Conservation (phyloP, 768 basidiomycete species). For the Royoungia palumana region DNA sequence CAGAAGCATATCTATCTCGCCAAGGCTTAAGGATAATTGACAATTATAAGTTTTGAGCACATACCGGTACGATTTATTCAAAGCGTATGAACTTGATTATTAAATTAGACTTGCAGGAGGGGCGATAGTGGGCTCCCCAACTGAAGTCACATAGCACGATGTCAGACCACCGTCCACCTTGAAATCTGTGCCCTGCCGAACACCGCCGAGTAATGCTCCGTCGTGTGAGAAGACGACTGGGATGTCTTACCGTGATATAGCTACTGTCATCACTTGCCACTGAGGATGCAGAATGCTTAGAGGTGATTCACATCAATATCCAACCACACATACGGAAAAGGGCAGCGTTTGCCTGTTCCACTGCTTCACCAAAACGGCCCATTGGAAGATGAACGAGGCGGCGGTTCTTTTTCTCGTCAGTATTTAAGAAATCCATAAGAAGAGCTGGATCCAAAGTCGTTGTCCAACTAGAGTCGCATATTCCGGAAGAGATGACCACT, state of each 20-base stretch:
- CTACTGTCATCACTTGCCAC: slow-evolving; percentile 95
- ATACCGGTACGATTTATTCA: too few species aligned
- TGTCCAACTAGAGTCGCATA: background rate
- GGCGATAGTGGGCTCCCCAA: slow-evolving; percentile 68
- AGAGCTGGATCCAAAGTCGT: slow-evolving; percentile 71
- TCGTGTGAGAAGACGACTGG: background rate
- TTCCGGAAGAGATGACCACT: slow-evolving; percentile 26
- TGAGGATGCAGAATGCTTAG: slow-evolving; percentile 24
- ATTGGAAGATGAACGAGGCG: slow-evolving; percentile 89
- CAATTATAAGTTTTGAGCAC: background rate
- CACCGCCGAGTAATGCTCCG: slow-evolving; percentile 3
- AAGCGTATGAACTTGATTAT: background rate
- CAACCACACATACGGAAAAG: slow-evolving; percentile 77
- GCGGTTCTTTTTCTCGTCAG: slow-evolving; percentile 90
- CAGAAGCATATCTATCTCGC: background rate
- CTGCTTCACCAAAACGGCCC: slow-evolving; percentile 96
- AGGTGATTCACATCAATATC: slow-evolving; percentile 2
- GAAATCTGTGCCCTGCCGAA: slow-evolving; percentile 78
- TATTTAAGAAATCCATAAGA: slow-evolving; percentile 97
- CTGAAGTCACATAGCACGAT: slow-evolving; percentile 87
- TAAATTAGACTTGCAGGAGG: slow-evolving; percentile 67
- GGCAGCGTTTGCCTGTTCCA: slow-evolving; percentile 91
- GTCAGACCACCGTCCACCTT: slow-evolving; percentile 93
- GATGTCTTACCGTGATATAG: slow-evolving; percentile 86
- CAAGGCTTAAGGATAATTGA: background rate